Percentiles rank a stretch among this genome's conserved stretches.
phyloP scores from a whole-genome alignment of 768 basidiomycete species.

The Rhodotorula paludigena region DNA sequence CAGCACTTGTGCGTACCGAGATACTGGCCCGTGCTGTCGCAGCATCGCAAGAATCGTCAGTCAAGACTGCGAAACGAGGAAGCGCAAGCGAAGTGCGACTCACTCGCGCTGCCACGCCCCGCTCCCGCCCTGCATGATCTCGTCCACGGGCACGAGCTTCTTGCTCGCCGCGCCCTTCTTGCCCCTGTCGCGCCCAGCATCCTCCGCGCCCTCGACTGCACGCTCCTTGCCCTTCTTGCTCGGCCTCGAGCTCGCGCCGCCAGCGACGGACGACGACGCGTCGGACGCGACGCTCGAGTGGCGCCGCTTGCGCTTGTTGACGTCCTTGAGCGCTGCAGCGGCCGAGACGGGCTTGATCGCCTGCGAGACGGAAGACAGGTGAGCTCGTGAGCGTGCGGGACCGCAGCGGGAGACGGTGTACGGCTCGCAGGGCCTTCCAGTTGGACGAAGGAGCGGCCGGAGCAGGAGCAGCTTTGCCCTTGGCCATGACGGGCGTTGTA shows the following conservation, averaged over 20 bases:
- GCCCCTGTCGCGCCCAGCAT: neutral
- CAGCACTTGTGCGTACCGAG: conserved; percentile 21
- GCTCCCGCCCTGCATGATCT: conserved; percentile 26
- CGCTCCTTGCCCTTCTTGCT: conserved; percentile 37
- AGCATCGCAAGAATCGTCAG: conserved; percentile 13
- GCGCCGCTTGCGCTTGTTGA: conserved; percentile 22
- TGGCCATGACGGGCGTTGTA: conserved; percentile 15
- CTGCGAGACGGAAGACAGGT: conserved; percentile 9
- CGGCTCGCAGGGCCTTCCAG: conserved; percentile 60
- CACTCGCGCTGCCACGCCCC: conserved; percentile 34
- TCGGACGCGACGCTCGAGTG: conserved; percentile 27
- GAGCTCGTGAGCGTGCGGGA: neutral
- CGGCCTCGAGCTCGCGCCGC: conserved; percentile 20
- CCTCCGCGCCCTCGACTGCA: neutral
- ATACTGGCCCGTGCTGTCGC: conserved; percentile 26
- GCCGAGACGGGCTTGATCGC: conserved; percentile 29
- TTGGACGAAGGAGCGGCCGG: conserved; percentile 54
- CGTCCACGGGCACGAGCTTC: conserved; percentile 22
- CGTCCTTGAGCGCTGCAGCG: conserved; percentile 21
- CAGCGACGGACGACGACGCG: conserved; percentile 27
- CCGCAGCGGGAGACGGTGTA: conserved; percentile 34
- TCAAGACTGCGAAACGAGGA: neutral
- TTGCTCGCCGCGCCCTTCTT: conserved; percentile 2
- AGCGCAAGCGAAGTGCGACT: neutral
- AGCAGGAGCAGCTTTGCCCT: conserved; percentile 39